phyloP scores from a whole-genome alignment of 2,329 filamentous ascomycete species.

The Malbranchea zuffiana region DNA sequence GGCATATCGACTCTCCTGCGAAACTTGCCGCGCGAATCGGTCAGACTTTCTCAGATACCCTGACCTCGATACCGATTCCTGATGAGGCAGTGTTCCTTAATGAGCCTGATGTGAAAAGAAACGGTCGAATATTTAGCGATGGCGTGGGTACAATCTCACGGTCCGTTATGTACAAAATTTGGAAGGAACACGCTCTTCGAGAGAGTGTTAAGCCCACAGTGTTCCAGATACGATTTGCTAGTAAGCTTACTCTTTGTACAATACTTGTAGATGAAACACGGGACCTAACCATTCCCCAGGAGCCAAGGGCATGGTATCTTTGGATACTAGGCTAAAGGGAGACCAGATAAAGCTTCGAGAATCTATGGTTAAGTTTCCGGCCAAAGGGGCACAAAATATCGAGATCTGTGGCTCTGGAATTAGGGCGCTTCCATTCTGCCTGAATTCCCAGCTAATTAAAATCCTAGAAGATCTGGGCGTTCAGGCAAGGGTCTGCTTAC shows the following conservation, averaged over 20 bases:
- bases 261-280: neutral
- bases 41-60: slow-evolving; percentile 65
- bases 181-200: slow-evolving; percentile 30
- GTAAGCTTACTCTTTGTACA: slow-evolving; percentile 22
- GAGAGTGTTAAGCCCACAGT: slow-evolving; percentile 19
- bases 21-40: slow-evolving; percentile 51
- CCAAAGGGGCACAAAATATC: slow-evolving; percentile 35
- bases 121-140: slow-evolving; percentile 61
- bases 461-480: slow-evolving; percentile 71
- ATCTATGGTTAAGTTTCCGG: slow-evolving; percentile 76
- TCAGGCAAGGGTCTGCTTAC: slow-evolving; percentile 47
- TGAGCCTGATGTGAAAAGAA: slow-evolving; percentile 25
- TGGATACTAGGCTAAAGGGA: slow-evolving; percentile 52
- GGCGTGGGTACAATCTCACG: slow-evolving; percentile 65
- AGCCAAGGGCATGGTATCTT: slow-evolving; percentile 66
- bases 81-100: slow-evolving; percentile 17
- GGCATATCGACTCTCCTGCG: slow-evolving; percentile 42
- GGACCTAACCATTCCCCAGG: slow-evolving; percentile 29
- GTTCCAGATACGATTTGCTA: slow-evolving; percentile 63
- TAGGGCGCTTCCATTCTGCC: slow-evolving; percentile 54
- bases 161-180: slow-evolving; percentile 50
- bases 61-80: slow-evolving; percentile 46
- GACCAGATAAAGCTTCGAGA: slow-evolving; percentile 51
- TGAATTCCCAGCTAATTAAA: slow-evolving; percentile 76
- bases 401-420: slow-evolving; percentile 42